Evolutionary conservation across 768 basidiomycete genomes (phyloP).

Genomic region (Calocybe gangraenosa): DNA sequence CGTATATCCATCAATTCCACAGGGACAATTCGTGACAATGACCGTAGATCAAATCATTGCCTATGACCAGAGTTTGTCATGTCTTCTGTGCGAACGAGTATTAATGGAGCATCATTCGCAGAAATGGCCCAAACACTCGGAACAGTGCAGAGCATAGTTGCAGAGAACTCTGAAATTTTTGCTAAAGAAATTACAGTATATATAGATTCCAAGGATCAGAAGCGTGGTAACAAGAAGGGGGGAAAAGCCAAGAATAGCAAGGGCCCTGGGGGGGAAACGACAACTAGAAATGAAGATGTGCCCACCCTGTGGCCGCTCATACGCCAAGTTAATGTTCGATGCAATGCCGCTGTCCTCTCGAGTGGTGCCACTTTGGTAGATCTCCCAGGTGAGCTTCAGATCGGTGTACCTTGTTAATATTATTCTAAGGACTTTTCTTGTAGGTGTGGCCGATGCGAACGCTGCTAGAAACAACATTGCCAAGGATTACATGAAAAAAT

Average conservation of each 20-base stretch:
- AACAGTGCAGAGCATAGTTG: conserved; percentile 45
- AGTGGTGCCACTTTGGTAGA: conserved; percentile 65
- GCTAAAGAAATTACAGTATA: conserved; percentile 55
- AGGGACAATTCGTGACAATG: conserved; percentile 46
- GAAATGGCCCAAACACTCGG: conserved; percentile 47
- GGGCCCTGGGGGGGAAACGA: no score
- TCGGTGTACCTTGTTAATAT: neutral
- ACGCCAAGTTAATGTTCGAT: conserved; percentile 57
- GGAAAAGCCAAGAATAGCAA: conserved; percentile 20
- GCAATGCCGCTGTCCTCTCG: conserved; percentile 44
- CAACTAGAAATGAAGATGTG: conserved; percentile 24
- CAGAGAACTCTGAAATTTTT: conserved; percentile 49
- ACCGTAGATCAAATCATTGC: conserved; percentile 46
- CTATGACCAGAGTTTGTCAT: conserved; percentile 42
- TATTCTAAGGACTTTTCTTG: neutral
- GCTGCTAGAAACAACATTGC: conserved; percentile 60
- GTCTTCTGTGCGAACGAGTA: conserved; percentile 9
- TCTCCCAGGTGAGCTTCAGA: conserved; percentile 42
- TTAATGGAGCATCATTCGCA: conserved; percentile 15
- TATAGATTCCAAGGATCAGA: conserved; percentile 62
- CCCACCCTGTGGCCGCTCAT: conserved; percentile 63
- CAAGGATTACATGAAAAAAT: conserved; percentile 65
- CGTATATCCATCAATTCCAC: conserved; percentile 49
- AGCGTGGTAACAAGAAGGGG: conserved; percentile 41
- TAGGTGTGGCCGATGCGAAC: conserved; percentile 61